Base-by-base conservation (phyloP, 345 rosid genomes). In the Camelina laxa region DNA sequence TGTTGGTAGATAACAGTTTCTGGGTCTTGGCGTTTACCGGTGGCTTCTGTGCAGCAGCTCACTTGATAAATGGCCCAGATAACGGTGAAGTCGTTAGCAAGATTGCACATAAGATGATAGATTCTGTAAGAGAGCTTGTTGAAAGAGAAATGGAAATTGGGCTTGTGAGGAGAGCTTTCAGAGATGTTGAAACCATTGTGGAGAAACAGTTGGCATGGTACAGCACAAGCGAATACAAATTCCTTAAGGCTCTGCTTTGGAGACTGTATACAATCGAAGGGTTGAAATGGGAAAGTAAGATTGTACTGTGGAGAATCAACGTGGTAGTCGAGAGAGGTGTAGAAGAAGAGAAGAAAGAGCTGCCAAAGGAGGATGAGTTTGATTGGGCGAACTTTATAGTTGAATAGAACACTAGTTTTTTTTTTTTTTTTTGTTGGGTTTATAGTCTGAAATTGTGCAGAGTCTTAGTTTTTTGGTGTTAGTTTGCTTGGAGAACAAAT, bases 121-220 rank as follows among this genome's bases (percentile, higher is more conserved):
- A 60, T 21, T 9, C 58, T 9, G 38, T 58, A 48, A 48, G 2
- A 22, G 1, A 48, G n/a, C 67, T 70, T 20, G 75, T 45, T 9
- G 67, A 36, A 49, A 61, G 61, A 60, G 12, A 3, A 69, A 69
- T 69, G 73, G 64, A 69, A 21, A 16, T 56, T 41, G 64, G 64
- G 9, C 1, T 69, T 42, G 64, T 69, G 31, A 69, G 9, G 31
- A 56, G 73, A 41, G 73, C 55, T 24, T 69, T 69, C 19, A 42
- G 27, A 7, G 64, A 55, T 7, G 1, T 42, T 42, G 55, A 69
- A 27, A 56, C 11, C 5, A 56, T 69, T 55, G 42, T 69, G 6
- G 17, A 27, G 54, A 45, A 30, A 42, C 31, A 56, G 1, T 2
- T 56, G 64, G 31, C 2, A 8, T 42, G 41, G 73, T 69, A 27